Evolutionary conservation across 768 basidiomycete species (phyloP), one percentile per base, ranked within the genome.

Genomic region (Daedaleopsis nitida): DNA sequence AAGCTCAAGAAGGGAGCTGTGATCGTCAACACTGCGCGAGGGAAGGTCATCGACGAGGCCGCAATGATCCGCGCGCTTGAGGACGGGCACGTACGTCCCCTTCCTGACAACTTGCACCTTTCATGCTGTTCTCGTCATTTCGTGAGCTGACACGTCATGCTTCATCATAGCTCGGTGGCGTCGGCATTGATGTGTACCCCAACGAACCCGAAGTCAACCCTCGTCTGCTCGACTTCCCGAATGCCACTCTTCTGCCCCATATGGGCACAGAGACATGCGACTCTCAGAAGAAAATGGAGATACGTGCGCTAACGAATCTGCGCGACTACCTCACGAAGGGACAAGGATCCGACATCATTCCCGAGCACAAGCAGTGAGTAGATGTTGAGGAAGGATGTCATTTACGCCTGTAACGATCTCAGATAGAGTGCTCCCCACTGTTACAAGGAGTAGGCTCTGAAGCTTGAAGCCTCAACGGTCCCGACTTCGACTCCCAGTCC

Each of bases 201-300:
- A 81, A 94, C 74, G 92, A 94, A 69, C 94, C 94, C 1, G 72
- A 82, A 49, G 85, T 94, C 44, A 89, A 94, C 67, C 88, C 91
- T 5, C 84, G 87, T 32, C 76, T 96, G 37, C 79, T 95, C 57
- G 82, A 84, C n/a, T 91, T 92, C 74, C 86, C 89, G 10, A 86
- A 94, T 64, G 87, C 93, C 63, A 89, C 89, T 34, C 79, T 98
- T 10, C 81, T 98, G 19, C 96, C 95, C 0, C 96, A 96, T 73
- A 88, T 96, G 87, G 96, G 95, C 8, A 94, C 93, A 0, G 87
- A 92, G 72, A 94, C 85, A 55, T 84, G 86, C 64, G 94, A 95
- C 68, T 82, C 89, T 7, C 89, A 92, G 71, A 81, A 80, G 59
- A 82, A 81, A 71, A 94, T 94, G 92, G 93, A 94, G 75, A 79